These are phyloP conservation scores for Phytophthora pseudosyringae DNA, from an alignment of 352 stramenopile species.

Conservation along the genomic window DNA sequence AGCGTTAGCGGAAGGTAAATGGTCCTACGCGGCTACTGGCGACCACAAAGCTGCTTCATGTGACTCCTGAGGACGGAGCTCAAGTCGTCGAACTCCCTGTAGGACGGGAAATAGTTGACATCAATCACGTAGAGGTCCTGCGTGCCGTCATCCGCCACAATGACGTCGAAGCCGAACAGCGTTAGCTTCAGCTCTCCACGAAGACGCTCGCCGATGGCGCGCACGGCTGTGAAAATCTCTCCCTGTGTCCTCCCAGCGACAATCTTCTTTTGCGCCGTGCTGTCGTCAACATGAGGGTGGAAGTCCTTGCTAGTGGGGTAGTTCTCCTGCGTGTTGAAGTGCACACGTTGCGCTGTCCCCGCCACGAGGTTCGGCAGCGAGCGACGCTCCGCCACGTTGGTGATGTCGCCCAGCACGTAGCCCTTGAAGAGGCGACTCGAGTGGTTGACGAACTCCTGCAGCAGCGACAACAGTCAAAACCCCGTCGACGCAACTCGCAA, in stretches of 20 bases:
- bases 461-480: constrained; percentile 10
- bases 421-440: constrained; percentile 82
- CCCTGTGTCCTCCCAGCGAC: constrained; percentile 37
- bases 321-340: constrained; percentile 84
- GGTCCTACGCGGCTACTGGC: constrained; percentile 21
- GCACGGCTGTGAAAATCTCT: constrained; percentile 63
- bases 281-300: constrained; percentile 35
- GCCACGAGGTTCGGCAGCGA: constrained; percentile 76
- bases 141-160: constrained; percentile 61
- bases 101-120: constrained; percentile 91
- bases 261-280: constrained; percentile 2
- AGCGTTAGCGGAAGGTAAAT: constrained; percentile 3
- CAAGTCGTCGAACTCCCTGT: constrained; percentile 83
- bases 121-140: constrained; percentile 79
- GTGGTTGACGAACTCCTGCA: constrained; percentile 86
- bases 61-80: constrained; percentile 60
- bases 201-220: constrained; percentile 66
- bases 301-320: constrained; percentile 78
- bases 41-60: constrained; percentile 51
- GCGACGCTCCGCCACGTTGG: constrained; percentile 76
- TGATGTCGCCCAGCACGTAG: constrained; percentile 79
- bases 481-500: neutral
- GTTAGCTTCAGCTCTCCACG: constrained; percentile 69
- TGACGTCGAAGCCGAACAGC: constrained; percentile 89
- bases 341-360: constrained; percentile 56